A percentile compares a stretch with the other conserved stretches of the same genome.
Conservation (phyloP, 441 rosid genomes). For the Brassica hybrid region DNA sequence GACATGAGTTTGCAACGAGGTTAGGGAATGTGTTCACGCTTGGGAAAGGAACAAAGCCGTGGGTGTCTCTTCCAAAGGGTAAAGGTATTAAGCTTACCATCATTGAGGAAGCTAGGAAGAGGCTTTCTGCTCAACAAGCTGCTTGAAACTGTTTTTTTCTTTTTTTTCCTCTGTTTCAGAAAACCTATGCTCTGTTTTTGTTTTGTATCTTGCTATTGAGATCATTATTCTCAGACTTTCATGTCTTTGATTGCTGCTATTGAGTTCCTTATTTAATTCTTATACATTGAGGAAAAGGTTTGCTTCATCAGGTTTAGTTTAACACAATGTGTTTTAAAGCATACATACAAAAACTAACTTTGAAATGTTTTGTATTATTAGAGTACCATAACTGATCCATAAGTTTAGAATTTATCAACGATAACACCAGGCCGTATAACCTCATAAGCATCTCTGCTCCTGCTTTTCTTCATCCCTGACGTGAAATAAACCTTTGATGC, state of each 20-base stretch:
- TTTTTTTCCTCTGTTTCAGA: neutral
- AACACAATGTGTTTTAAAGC: conserved; percentile 8
- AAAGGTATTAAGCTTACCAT: conserved; percentile 79
- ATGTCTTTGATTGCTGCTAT: neutral
- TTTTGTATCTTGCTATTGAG: neutral
- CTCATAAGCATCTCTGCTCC: conserved; percentile 78
- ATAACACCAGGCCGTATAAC: conserved; percentile 72
- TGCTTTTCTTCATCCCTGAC: conserved; percentile 75
- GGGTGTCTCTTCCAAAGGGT: conserved; percentile 88
- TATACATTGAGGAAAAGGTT: neutral
- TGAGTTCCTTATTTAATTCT: too few relatives aligned
- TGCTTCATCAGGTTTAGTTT: conserved; percentile 21
- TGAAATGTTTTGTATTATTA: neutral
- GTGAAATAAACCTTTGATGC: conserved; percentile 78
- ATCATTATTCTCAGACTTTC: neutral
- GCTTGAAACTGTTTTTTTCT: conserved; percentile 19
- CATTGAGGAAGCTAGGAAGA: conserved; percentile 81
- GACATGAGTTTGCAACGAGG: conserved; percentile 83
- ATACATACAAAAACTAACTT: conserved; percentile 12
- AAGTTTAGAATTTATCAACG: conserved; percentile 73
- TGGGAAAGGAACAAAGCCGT: conserved; percentile 75
- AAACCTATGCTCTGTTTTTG: neutral
- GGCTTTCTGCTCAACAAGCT: conserved; percentile 62
- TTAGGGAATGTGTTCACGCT: conserved; percentile 76
- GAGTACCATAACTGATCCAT: neutral